Percentiles rank a stretch among this genome's conserved stretches.
Evolutionary conservation across 352 stramenopile species (phyloP).

Genomic region (Pythium pyrilobum): DNA sequence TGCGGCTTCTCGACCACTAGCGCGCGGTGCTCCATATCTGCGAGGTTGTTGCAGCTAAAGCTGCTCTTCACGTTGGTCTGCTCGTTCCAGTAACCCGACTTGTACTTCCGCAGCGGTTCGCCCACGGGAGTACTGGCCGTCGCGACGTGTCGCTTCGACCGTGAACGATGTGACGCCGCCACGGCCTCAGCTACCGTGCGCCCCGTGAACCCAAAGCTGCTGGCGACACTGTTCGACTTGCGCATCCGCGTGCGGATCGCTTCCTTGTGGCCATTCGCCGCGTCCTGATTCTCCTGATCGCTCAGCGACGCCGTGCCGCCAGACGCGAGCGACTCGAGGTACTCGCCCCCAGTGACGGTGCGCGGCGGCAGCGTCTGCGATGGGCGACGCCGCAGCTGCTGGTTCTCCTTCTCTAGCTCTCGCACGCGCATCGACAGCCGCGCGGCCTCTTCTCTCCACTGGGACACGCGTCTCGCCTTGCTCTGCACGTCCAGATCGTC

Average conservation of each 20-base stretch:
- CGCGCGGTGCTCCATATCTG: slow-evolving; percentile 53
- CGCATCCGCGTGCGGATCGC: slow-evolving; percentile 25
- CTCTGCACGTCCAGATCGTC: slow-evolving; percentile 7
- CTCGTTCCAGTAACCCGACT: slow-evolving; percentile 67
- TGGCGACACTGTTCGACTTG: slow-evolving; percentile 61
- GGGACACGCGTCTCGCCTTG: slow-evolving; percentile 13
- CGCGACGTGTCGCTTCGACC: slow-evolving; percentile 36
- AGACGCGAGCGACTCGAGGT: slow-evolving; percentile 11
- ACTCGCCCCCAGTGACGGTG: slow-evolving; percentile 36
- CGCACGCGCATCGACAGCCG: slow-evolving; percentile 51
- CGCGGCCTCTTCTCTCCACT: slow-evolving; percentile 52
- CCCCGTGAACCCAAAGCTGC: slow-evolving; percentile 44
- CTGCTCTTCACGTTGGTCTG: slow-evolving; percentile 71
- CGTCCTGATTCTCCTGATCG: slow-evolving; percentile 16
- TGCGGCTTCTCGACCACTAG: slow-evolving; percentile 28
- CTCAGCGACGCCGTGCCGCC: slow-evolving; percentile 11
- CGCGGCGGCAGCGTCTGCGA: slow-evolving; percentile 19
- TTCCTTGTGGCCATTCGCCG: not conserved
- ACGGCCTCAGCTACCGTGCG: slow-evolving; percentile 59
- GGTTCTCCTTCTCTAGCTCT: slow-evolving; percentile 68
- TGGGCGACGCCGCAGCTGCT: slow-evolving; percentile 39
- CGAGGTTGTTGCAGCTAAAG: slow-evolving; percentile 78
- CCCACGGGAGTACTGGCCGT: not conserved
- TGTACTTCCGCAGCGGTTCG: slow-evolving; percentile 38
- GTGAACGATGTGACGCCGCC: slow-evolving; percentile 56